These are phyloP conservation scores for Zoysia japonica DNA, from an alignment of 176 grass and related monocot genomes.

Conservation along the genomic window DNA sequence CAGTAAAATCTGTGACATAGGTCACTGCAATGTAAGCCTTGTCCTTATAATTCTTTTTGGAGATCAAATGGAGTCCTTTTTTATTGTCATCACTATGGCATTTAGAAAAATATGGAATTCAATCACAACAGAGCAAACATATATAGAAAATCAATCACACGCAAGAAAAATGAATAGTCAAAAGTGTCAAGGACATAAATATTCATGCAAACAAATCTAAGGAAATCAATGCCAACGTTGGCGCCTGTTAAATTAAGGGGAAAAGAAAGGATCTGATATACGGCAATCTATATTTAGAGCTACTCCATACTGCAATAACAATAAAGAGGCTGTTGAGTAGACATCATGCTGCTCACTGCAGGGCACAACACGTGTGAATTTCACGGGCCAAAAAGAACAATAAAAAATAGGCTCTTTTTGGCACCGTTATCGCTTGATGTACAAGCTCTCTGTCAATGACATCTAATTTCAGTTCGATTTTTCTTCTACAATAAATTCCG, in stretches of 20 bases:
- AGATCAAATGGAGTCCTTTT: not conserved
- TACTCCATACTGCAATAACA: not conserved
- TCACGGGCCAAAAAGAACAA: not conserved
- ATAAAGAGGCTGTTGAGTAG: not conserved
- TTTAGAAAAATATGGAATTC: not conserved
- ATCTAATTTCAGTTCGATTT: not conserved
- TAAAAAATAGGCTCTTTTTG: slow-evolving; percentile 14
- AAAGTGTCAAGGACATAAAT: not conserved
- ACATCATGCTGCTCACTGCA: not conserved
- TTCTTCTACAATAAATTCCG: slow-evolving; percentile 8
- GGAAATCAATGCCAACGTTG: not conserved
- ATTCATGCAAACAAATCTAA: not conserved
- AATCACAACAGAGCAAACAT: not conserved
- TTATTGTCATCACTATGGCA: not conserved
- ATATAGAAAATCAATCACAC: slow-evolving; percentile 14
- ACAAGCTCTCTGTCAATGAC: not conserved
- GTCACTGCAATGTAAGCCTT: not conserved
- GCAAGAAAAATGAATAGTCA: not conserved
- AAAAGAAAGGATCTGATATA: not conserved
- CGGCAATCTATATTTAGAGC: slow-evolving; percentile 5
- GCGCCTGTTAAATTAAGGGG: not conserved
- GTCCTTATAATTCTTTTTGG: not conserved
- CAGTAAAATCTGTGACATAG: not conserved
- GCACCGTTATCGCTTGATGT: not conserved
- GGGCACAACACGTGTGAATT: not conserved